Percentiles rank a stretch among this genome's conserved stretches.
phyloP scores from a whole-genome alignment of 495 filamentous ascomycete genomes.

The Penicillium herquei region DNA sequence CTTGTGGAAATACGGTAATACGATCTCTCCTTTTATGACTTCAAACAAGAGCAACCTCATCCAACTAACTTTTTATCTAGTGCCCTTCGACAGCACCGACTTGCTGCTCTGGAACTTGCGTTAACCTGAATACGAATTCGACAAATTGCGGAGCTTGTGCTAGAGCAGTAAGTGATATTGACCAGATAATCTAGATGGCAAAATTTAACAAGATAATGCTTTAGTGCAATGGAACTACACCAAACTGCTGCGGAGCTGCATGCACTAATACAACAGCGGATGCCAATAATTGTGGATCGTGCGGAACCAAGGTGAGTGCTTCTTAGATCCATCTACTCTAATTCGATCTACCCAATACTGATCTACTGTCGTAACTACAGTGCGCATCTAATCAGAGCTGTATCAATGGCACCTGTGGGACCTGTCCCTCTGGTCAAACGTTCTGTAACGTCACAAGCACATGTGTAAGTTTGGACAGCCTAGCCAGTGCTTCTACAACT shows the following conservation, averaged over 20 bases:
- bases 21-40: background rate
- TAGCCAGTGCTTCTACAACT: too few species aligned
- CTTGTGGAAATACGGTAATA: constrained; percentile 1
- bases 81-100: constrained; percentile 1
- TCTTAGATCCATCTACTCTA: background rate
- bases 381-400: constrained; percentile 5
- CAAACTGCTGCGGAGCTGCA: background rate
- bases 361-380: background rate
- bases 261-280: constrained; percentile 5
- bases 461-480: background rate
- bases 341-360: too few species aligned
- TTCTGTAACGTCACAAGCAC: constrained; percentile 2
- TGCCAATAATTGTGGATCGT: constrained; percentile 1
- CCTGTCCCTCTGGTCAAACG: background rate
- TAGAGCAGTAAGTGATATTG: background rate
- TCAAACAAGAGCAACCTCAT: background rate
- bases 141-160: background rate
- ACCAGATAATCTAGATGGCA: background rate
- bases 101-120: constrained; percentile 1
- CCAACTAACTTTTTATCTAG: background rate
- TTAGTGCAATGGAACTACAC: constrained; percentile 3
- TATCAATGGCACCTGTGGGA: constrained; percentile 2
- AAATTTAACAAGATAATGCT: background rate
- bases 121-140: constrained; percentile 1
- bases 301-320: background rate